Percentiles rank a stretch among this genome's conserved stretches.
Conservation (phyloP, 352 stramenopile genomes). For the Thalassiosira ordinaria region DNA sequence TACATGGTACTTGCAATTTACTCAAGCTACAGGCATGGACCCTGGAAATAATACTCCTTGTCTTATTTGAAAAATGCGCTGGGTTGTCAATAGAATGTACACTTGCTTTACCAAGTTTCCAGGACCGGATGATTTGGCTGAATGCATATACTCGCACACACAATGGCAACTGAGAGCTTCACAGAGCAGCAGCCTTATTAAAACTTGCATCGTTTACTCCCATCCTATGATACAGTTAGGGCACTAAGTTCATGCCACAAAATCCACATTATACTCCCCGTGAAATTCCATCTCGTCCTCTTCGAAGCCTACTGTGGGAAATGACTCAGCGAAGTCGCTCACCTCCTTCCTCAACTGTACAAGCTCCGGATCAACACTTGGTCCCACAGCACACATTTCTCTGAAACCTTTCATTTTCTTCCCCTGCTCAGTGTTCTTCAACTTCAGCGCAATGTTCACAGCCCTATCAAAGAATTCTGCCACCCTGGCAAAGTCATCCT, state of each 20-base stretch:
- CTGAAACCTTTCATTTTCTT: conserved; percentile 96
- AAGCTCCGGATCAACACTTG: conserved; percentile 86
- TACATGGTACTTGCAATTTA: too few species aligned
- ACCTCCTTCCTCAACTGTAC: conserved; percentile 90
- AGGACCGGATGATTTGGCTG: too few species aligned
- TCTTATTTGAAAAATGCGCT: too few species aligned
- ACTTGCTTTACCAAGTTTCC: too few species aligned
- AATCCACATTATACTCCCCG: conserved; percentile 85
- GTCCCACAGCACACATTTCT: conserved; percentile 86
- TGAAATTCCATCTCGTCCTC: conserved; percentile 88
- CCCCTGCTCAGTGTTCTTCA: conserved; percentile 90
- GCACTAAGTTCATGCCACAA: conserved; percentile 80
- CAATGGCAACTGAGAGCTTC: too few species aligned
- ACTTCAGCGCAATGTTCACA: conserved; percentile 91
- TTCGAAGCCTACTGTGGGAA: conserved; percentile 96
- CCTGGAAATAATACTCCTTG: too few species aligned
- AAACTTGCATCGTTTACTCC: too few species aligned
- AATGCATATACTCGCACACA: too few species aligned
- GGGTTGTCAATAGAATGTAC: too few species aligned
- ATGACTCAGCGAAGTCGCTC: conserved; percentile 92
- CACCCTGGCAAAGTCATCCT: conserved; percentile 94
- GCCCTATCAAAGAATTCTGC: conserved; percentile 95
- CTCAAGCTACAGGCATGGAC: too few species aligned
- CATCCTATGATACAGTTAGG: too few species aligned
- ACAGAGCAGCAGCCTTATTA: too few species aligned